Evolutionary conservation across 768 basidiomycete genomes (phyloP), one percentile per base, ranked within the genome.

Genomic region (Boletales sp.): DNA sequence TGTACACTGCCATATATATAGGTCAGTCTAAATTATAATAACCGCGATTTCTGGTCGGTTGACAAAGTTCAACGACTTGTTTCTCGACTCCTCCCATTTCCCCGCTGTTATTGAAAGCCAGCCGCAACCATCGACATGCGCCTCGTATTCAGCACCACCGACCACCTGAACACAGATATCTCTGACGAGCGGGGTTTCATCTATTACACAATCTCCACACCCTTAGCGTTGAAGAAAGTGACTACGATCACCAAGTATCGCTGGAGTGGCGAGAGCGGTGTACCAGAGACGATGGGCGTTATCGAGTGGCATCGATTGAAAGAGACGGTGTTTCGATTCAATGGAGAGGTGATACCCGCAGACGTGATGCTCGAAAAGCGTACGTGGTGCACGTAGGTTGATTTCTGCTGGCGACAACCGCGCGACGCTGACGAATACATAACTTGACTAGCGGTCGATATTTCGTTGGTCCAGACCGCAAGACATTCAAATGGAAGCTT

Each of bases 401-500:
- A 18, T 45, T 35, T 18, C 36, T 40, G 7, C 10, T 32, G 10
- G 15, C 18, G 14, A 24, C 24, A 8, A 3, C 12, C 14, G 24
- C 15, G 13, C 2, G 13, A 47, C 11, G 35, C 29, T 56, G 36
- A 56, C 24, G n/a, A 19, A 38, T 35, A 27, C 6, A 27, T 10
- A 3, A 5, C n/a, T 11, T 13, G 21, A 8, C 8, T 32, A 72
- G 71, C 27, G 60, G 61, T 24, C 68, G 65, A n/a, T 55, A 64
- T 15, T 72, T 72, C 44, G 50, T 50, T 24, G 72, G 67, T 11
- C 66, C 60, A 0, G 63, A 72, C 47, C 57, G 53, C 2, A 56
- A 45, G 9, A 51, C 53, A 21, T 73, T 69, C 56, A 65, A 66
- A 17, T 73, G 71, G 72, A 59, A 58, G 21, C 21, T 68, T 11